Conservation (phyloP, 306 rosid species). For the Prunus padus region DNA sequence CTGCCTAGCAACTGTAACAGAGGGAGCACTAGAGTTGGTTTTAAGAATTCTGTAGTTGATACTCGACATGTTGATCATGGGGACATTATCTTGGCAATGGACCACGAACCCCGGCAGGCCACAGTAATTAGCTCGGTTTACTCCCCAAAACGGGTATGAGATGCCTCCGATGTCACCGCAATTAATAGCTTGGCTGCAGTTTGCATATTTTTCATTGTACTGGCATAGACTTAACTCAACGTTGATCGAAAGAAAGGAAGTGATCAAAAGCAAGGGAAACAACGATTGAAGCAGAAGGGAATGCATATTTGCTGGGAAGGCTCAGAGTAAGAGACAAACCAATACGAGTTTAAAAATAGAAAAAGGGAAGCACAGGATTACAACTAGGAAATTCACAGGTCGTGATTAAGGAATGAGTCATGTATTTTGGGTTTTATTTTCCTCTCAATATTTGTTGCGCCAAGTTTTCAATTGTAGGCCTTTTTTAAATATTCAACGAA, state of each 20-base stretch:
- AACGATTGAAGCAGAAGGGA: neutral
- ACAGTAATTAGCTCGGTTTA: conserved; percentile 4
- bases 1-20: neutral
- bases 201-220: neutral
- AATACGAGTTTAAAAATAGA: too few species aligned
- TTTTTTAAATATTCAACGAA: neutral
- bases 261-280: neutral
- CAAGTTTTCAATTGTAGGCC: neutral
- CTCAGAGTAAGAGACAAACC: neutral
- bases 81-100: neutral
- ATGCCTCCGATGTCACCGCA: neutral
- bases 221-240: neutral
- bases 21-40: neutral
- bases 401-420: too few species aligned
- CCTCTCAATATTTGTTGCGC: neutral
- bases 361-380: neutral
- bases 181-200: neutral
- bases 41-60: neutral
- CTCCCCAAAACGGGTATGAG: conserved; percentile 25
- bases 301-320: neutral
- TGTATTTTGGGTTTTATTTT: too few species aligned
- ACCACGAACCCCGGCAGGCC: conserved; percentile 7
- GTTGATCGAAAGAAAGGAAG: neutral
- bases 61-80: neutral
- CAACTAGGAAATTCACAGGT: too few species aligned